phyloP scores from a whole-genome alignment of 2,329 filamentous ascomycete genomes.

The Penicillium hordei region DNA sequence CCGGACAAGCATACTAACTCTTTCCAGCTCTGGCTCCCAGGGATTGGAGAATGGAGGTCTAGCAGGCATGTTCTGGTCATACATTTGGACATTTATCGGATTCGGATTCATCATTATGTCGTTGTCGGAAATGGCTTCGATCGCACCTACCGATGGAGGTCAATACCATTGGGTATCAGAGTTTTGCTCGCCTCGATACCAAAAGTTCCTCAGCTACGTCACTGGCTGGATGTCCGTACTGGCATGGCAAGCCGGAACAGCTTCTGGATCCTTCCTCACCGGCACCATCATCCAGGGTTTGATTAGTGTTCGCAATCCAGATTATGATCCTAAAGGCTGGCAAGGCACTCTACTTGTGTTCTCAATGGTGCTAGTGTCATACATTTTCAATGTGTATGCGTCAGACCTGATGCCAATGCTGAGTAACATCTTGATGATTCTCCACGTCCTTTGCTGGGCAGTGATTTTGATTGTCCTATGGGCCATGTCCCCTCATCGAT shows the following conservation, averaged over 20 bases:
- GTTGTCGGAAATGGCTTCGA: slow-evolving; percentile 64
- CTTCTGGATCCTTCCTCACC: slow-evolving; percentile 43
- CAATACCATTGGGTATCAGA: slow-evolving; percentile 40
- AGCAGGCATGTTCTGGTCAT: slow-evolving; percentile 33
- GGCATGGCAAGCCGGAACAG: slow-evolving; percentile 52
- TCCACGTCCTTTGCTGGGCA: slow-evolving; percentile 40
- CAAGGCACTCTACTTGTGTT: slow-evolving; percentile 52
- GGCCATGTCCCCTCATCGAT: slow-evolving; percentile 32
- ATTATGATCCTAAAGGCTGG: slow-evolving; percentile 29
- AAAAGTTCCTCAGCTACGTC: slow-evolving; percentile 57
- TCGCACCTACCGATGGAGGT: slow-evolving; percentile 57
- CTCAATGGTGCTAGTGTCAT: slow-evolving; percentile 48
- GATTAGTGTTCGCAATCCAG: slow-evolving; percentile 29
- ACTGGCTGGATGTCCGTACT: slow-evolving; percentile 53
- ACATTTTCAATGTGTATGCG: slow-evolving; percentile 52
- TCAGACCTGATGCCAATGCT: slow-evolving; percentile 32
- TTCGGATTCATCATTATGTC: slow-evolving; percentile 60
- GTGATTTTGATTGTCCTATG: slow-evolving; percentile 33
- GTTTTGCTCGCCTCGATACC: slow-evolving; percentile 50
- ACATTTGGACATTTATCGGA: slow-evolving; percentile 58
- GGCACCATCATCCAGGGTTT: slow-evolving; percentile 39
- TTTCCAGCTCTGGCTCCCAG: slow-evolving; percentile 23
- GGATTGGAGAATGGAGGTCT: slow-evolving; percentile 29
- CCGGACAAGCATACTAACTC: not conserved
- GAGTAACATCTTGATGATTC: slow-evolving; percentile 37